phyloP scores from a whole-genome alignment of 208 protist genomes.

The Vickermania ingenoplastis region DNA sequence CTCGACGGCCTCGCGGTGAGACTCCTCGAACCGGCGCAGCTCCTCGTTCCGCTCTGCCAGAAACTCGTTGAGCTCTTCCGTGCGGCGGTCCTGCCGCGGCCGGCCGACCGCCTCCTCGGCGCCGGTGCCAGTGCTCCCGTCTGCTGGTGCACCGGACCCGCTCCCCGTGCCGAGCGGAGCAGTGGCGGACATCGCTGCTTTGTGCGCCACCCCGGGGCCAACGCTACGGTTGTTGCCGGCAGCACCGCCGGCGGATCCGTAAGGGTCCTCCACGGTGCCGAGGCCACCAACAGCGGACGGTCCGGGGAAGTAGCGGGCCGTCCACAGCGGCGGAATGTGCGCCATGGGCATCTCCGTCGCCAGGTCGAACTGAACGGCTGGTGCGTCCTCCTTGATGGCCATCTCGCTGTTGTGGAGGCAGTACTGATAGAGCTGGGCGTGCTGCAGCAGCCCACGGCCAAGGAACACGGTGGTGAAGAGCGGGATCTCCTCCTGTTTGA shows the following conservation, averaged over 20 bases:
- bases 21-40: slow-evolving; percentile 17
- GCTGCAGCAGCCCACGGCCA: slow-evolving; percentile 33
- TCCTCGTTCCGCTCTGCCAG: slow-evolving; percentile 31
- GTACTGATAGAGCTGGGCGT: slow-evolving; percentile 45
- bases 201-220: background rate
- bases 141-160: background rate
- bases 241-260: background rate
- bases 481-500: slow-evolving; percentile 30
- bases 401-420: slow-evolving; percentile 2
- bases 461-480: slow-evolving; percentile 41
- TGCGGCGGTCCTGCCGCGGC: slow-evolving; percentile 5
- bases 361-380: slow-evolving; percentile 5
- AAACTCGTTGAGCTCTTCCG: slow-evolving; percentile 18
- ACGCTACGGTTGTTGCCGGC: background rate
- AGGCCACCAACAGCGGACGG: background rate
- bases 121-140: slow-evolving; percentile 7
- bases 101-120: background rate
- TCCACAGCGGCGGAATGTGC: slow-evolving; percentile 22
- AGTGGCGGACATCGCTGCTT: background rate
- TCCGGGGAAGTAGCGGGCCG: slow-evolving; percentile 3
- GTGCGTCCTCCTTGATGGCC: slow-evolving; percentile 8
- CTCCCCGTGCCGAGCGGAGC: slow-evolving; percentile 1
- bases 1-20: slow-evolving; percentile 36
- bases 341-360: slow-evolving; percentile 34
- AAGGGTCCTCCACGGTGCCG: background rate